Base-by-base conservation (phyloP, 768 basidiomycete species). In the Lentinula aciculospora region DNA sequence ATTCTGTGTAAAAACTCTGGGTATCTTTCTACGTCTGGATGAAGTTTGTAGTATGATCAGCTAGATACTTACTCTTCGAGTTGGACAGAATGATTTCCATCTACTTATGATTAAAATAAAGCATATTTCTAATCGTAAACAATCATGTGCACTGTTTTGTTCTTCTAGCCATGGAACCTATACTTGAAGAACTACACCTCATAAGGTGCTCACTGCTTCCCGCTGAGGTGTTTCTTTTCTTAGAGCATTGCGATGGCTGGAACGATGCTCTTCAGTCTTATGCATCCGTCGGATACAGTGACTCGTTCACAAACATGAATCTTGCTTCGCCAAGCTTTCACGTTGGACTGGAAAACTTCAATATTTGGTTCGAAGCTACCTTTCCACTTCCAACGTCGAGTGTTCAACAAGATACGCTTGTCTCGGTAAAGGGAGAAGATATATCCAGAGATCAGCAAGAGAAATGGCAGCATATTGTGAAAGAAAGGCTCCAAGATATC, bases 191-290 rank as follows among this genome's bases (percentile, higher is more conserved):
- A 63, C 67, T 89, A 0, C 76, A 82, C 46, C 71, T 90, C 37
- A 78, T 91, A 25, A 72, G 70, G 56, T 81, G 76, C 36, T 87
- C 87, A 0, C 75, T 90, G 1, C 74, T 91, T 10, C 84, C 85
- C 0, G 79, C 74, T 4, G 88, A 91, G 72, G 29, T 64, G 3
- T 64, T 86, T 44, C 53, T 66, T 0, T 82, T 85, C 53, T 58
- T 74, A 2, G 75, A 78, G 4, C 75, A 79, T 46, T 58, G 67
- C 21, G 63, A 66, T 48, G 53, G 57, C 19, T 69, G 68, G 75
- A 59, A 39, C 58, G 51, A 58, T n/a, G 61, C 66, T 45, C 58
- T 70, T 47, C 45, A 58, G 3, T 28, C 46, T n/a, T 57, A 57
- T 40, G 25, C 17, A 17, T 25, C 46, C 17, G 21, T n/a, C 25